phyloP scores from a whole-genome alignment of 768 basidiomycete genomes.

The Leccinum aurantiacum region DNA sequence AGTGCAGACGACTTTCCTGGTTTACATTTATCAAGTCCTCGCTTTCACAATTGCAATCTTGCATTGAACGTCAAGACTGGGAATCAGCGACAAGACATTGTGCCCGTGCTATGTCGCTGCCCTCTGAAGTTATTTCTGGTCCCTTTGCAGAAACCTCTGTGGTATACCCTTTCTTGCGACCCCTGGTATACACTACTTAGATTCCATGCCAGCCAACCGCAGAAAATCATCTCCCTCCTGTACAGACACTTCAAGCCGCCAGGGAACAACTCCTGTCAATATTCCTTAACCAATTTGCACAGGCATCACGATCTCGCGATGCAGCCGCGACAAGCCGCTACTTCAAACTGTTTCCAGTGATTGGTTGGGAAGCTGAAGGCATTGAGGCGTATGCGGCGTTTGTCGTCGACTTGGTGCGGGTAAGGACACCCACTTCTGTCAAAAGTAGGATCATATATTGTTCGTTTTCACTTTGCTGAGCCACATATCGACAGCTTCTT shows the following conservation, averaged over 20 bases:
- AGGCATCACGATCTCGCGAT: slow-evolving; percentile 79
- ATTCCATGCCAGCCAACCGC: slow-evolving; percentile 71
- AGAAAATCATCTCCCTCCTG: slow-evolving; percentile 82
- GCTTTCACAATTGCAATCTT: slow-evolving; percentile 49
- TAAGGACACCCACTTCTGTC: slow-evolving; percentile 71
- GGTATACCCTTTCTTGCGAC: slow-evolving; percentile 46
- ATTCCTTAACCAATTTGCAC: slow-evolving; percentile 78
- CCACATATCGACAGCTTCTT: slow-evolving; percentile 61
- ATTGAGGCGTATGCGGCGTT: slow-evolving; percentile 91
- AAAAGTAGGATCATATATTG: slow-evolving; percentile 59
- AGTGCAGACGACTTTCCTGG: slow-evolving; percentile 24
- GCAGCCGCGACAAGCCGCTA: slow-evolving; percentile 87
- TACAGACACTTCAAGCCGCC: slow-evolving; percentile 74
- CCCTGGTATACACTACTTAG: background rate
- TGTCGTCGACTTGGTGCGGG: slow-evolving; percentile 85
- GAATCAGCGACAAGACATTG: slow-evolving; percentile 92
- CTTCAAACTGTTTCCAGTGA: slow-evolving; percentile 95
- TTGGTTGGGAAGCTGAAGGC: slow-evolving; percentile 92
- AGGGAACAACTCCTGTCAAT: slow-evolving; percentile 72
- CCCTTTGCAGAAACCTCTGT: slow-evolving; percentile 86
- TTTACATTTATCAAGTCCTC: slow-evolving; percentile 54
- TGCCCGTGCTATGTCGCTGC: slow-evolving; percentile 85
- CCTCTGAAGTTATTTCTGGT: slow-evolving; percentile 73
- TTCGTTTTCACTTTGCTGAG: slow-evolving; percentile 13
- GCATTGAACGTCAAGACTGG: slow-evolving; percentile 88